phyloP scores from a whole-genome alignment of 192 early-diverging fungal genomes.

The Backusella morwellensis region DNA sequence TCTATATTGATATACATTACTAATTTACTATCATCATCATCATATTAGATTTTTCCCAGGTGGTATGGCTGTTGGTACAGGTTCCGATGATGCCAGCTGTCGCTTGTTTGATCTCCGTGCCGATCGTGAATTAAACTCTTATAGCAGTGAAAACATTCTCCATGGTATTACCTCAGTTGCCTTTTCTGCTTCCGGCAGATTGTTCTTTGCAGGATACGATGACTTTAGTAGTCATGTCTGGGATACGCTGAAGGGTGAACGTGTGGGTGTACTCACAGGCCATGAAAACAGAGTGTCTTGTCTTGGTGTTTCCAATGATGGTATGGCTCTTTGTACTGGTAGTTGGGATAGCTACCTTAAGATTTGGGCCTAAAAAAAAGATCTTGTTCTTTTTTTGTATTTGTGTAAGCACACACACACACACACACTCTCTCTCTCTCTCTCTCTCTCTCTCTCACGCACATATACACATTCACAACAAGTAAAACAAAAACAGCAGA shows the following conservation, averaged over 20 bases:
- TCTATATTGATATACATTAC: not conserved
- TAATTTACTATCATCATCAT: not conserved
- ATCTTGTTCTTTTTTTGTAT: too few species aligned
- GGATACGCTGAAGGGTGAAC: slow-evolving; percentile 95
- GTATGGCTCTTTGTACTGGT: slow-evolving; percentile 97
- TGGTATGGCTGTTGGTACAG: slow-evolving; percentile 95
- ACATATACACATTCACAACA: too few species aligned
- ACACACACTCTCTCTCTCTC: too few species aligned
- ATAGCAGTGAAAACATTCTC: slow-evolving; percentile 96
- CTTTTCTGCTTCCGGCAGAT: slow-evolving; percentile 92
- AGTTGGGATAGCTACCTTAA: slow-evolving; percentile 97
- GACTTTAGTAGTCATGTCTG: slow-evolving; percentile 99
- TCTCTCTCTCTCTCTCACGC: too few species aligned
- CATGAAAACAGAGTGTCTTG: slow-evolving; percentile 99
- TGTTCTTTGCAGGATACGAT: slow-evolving; percentile 97
- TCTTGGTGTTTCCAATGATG: slow-evolving; percentile 92
- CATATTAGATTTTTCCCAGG: slow-evolving; percentile 85
- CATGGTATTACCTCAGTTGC: slow-evolving; percentile 97
- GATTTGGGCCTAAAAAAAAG: slow-evolving; percentile 46
- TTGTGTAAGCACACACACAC: too few species aligned
- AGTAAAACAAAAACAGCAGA: not conserved
- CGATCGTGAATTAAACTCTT: slow-evolving; percentile 95
- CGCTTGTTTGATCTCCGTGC: slow-evolving; percentile 95
- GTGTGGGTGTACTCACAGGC: slow-evolving; percentile 88
- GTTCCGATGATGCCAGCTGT: slow-evolving; percentile 97